Base-by-base conservation (phyloP, 1,284 basidiomycete genomes). In the Ceratobasidium sp. region DNA sequence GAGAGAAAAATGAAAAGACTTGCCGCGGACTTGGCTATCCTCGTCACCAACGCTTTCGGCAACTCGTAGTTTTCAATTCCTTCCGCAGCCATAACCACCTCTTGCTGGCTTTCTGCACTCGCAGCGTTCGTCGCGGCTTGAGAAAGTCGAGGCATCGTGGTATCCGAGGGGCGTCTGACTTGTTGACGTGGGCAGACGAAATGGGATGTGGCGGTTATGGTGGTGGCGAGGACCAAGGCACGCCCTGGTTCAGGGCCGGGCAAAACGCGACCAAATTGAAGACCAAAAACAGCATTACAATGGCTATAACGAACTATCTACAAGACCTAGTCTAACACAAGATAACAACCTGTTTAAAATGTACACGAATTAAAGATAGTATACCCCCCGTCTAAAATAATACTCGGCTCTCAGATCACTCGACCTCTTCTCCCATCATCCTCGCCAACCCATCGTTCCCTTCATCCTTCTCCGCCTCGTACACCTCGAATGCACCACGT, bases 1-100 rank as follows among this genome's bases (percentile, higher is more conserved):
- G 6, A 64, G 77, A 5, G 13, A 59, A 13, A 25, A 19, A 5
- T 44, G 69, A 13, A 40, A 56, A n/a, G 8, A 69, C 91, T 79
- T 89, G 86, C 86, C 57, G 83, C 84, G 19, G 83, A 90, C 83
- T 95, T 95, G 52, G 95, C 95, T 61, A 96, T 91, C 83, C 91
- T 93, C 34, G 91, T 92, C 66, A 97, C 90, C 44, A 93, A 85
- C 75, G 89, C 90, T 81, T 93, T 93, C 1, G 95, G 95, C 1
- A 97, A 85, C 81, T 97, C 95, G 82, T 90, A 96, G 81, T 93
- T 92, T 79, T 95, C 93, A 56, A 97, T 93, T 0, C 93, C 92
- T 70, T 93, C 92, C 6, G 91, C 90, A 29, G 73, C 70, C 77
- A 79, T 70, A 32, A 90, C 88, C 1, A 90, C 87, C 54, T 93